These are phyloP conservation scores for Daldinia grandis DNA, from an alignment of 495 filamentous ascomycete genomes.

Conservation along the genomic window DNA sequence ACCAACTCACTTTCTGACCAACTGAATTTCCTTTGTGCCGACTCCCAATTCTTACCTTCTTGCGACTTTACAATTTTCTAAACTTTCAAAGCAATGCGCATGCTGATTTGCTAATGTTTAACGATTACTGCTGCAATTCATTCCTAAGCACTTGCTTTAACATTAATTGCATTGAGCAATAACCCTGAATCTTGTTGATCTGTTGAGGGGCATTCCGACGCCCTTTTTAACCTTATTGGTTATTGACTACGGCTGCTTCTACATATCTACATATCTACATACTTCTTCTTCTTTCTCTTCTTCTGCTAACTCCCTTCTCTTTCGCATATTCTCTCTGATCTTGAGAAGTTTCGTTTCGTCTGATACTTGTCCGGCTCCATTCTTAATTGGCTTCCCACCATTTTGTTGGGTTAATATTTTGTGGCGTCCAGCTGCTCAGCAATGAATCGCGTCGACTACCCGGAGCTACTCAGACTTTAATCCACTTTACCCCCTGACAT, in stretches of 20 bases:
- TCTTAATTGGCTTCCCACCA: neutral
- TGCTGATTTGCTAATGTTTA: conserved; percentile 21
- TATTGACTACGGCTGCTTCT: conserved; percentile 9
- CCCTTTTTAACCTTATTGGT: conserved; percentile 25
- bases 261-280: too few species aligned
- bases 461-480: conserved; percentile 19
- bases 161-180: conserved; percentile 29
- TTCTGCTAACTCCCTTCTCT: neutral
- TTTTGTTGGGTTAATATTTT: conserved; percentile 21
- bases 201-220: conserved; percentile 31
- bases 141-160: conserved; percentile 17
- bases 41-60: conserved; percentile 3
- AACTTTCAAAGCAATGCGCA: neutral
- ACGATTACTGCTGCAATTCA: conserved; percentile 20
- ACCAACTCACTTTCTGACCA: neutral
- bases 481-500: conserved; percentile 36
- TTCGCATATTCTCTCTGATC: conserved; percentile 6
- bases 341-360: neutral
- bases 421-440: conserved; percentile 12
- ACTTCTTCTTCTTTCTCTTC: neutral
- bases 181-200: conserved; percentile 42
- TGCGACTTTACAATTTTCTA: conserved; percentile 6
- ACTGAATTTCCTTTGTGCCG: conserved; percentile 4
- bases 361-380: neutral
- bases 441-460: conserved; percentile 26